Evolutionary conservation across 192 early-diverging fungal genomes (phyloP).

Genomic region (Coemansia sp.): DNA sequence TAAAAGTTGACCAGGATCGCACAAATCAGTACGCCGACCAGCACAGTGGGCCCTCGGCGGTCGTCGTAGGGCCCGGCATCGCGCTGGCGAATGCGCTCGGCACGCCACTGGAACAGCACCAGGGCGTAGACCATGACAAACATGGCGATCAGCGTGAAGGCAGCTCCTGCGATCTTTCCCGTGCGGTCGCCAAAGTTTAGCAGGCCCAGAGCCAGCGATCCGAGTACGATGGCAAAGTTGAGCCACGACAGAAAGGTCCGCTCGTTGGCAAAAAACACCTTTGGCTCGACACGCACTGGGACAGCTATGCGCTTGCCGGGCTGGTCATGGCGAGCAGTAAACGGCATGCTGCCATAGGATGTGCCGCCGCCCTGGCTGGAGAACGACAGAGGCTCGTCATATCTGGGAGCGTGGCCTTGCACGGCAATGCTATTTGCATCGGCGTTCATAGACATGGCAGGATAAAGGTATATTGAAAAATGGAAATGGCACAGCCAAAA

Average conservation of each 20-base stretch:
- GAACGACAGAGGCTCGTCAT: constrained; percentile 2
- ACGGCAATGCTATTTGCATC: constrained; percentile 50
- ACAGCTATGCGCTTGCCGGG: constrained; percentile 68
- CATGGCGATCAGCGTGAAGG: constrained; percentile 71
- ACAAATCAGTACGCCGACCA: constrained; percentile 64
- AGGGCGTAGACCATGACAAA: constrained; percentile 79
- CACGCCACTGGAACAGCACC: constrained; percentile 71
- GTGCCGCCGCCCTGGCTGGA: not conserved
- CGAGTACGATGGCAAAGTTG: constrained; percentile 75
- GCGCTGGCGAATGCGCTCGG: constrained; percentile 62
- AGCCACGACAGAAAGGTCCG: constrained; percentile 90
- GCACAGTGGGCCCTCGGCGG: constrained; percentile 65
- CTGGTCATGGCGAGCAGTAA: constrained; percentile 20
- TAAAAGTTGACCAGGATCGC: constrained; percentile 76
- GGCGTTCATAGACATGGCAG: constrained; percentile 27
- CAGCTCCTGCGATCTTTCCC: constrained; percentile 62
- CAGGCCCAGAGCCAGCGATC: constrained; percentile 71
- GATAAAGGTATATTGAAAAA: not conserved
- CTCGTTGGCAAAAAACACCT: constrained; percentile 95
- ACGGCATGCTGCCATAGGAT: constrained; percentile 40
- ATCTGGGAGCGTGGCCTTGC: constrained; percentile 29
- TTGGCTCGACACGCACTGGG: constrained; percentile 79
- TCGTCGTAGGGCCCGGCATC: constrained; percentile 75
- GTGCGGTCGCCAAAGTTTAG: constrained; percentile 80
- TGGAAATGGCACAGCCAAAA: not conserved